phyloP scores from a whole-genome alignment of 2,329 filamentous ascomycete species.

The Penicillium sp. region DNA sequence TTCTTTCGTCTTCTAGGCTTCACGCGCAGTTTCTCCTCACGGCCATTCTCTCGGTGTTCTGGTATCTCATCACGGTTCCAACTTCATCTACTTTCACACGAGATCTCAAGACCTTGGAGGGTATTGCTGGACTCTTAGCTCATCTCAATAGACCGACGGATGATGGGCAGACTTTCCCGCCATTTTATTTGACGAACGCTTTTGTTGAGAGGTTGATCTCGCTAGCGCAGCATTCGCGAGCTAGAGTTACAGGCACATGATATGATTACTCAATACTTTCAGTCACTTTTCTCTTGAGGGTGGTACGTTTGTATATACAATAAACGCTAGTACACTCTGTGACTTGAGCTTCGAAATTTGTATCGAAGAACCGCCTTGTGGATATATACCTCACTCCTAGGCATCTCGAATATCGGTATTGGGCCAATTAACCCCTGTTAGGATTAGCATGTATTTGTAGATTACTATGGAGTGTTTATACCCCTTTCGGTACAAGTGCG shows the following conservation, averaged over 20 bases:
- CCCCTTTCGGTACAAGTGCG: background rate
- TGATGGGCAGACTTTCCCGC: constrained; percentile 17
- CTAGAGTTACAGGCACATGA: background rate
- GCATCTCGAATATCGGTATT: too few species aligned
- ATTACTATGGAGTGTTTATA: background rate
- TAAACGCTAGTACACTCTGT: background rate
- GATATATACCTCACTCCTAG: too few species aligned
- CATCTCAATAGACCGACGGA: constrained; percentile 9
- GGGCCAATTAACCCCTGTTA: background rate
- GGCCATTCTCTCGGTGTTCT: constrained; percentile 21
- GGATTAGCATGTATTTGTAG: background rate
- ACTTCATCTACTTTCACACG: constrained; percentile 9
- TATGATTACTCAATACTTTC: background rate
- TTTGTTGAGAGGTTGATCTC: constrained; percentile 20
- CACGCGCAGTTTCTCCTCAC: constrained; percentile 25
- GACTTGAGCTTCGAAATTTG: too few species aligned
- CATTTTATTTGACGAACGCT: constrained; percentile 20
- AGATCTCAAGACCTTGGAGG: constrained; percentile 20
- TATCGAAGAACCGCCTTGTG: too few species aligned
- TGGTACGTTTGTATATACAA: background rate
- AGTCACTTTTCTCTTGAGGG: background rate
- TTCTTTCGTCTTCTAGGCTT: constrained; percentile 13
- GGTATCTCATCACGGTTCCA: constrained; percentile 19
- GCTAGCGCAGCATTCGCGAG: constrained; percentile 8
- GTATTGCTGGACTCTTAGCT: constrained; percentile 13